These are phyloP conservation scores for Pseudoturritis turrita DNA, from an alignment of 345 rosid genomes.

Conservation along the genomic window DNA sequence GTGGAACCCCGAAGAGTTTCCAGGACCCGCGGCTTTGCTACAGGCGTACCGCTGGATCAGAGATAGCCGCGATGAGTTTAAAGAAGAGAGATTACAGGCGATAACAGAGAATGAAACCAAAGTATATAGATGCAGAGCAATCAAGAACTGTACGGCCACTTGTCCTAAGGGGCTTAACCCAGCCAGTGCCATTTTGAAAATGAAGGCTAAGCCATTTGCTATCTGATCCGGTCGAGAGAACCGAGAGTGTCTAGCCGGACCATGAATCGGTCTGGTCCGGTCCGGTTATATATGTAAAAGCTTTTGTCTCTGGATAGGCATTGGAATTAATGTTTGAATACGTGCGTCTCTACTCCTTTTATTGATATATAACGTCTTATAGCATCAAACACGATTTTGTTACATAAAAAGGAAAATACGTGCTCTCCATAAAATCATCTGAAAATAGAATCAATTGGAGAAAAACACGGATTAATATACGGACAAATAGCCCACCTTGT, in stretches of 20 bases:
- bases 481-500: slow-evolving; percentile 33
- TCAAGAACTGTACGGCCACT: slow-evolving; percentile 52
- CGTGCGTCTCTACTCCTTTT: slow-evolving; percentile 1
- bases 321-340: slow-evolving; percentile 4
- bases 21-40: slow-evolving; percentile 60
- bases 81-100: slow-evolving; percentile 42
- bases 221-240: slow-evolving; percentile 22
- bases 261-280: background rate
- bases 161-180: slow-evolving; percentile 69
- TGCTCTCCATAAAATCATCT: slow-evolving; percentile 28
- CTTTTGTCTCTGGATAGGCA: background rate
- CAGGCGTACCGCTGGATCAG: slow-evolving; percentile 59
- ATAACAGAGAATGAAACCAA: slow-evolving; percentile 49
- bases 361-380: background rate
- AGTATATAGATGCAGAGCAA: slow-evolving; percentile 55
- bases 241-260: background rate
- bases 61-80: slow-evolving; percentile 61
- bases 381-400: slow-evolving; percentile 17
- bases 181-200: slow-evolving; percentile 51
- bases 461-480: slow-evolving; percentile 21
- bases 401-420: slow-evolving; percentile 15
- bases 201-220: slow-evolving; percentile 50
- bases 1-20: slow-evolving; percentile 75
- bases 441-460: slow-evolving; percentile 4
- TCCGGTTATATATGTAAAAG: background rate